Base-by-base conservation (phyloP, 2,329 filamentous ascomycete species). In the Scedosporium aurantiacum region DNA sequence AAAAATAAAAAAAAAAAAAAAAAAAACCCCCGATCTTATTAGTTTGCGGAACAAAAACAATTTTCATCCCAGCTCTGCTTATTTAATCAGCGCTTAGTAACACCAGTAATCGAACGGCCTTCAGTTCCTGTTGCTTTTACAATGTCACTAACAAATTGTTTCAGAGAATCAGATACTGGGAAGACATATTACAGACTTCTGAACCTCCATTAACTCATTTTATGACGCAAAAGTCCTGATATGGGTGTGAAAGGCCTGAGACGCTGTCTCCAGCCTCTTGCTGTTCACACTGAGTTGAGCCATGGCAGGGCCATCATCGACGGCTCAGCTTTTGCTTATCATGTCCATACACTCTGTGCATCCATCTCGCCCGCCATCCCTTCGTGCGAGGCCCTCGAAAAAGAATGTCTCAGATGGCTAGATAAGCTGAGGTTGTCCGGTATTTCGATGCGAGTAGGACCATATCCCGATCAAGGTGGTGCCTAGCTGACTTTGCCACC, bases 261-360 rank as follows among this genome's bases (percentile, higher is more conserved):
- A 55, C 71, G 75, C 14, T 77, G 79, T 58, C 71, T 88, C 52
- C 74, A 78, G 63, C 79, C 79, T 0, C 85, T 81, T 69, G 79
- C 80, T 1, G 70, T 73, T 28, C 67, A 72, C 18, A 71, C 70
- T 6, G 65, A 69, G 10, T 72, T 88, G 2, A 66, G 70, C 45
- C 71, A 73, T 27, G 69, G 76, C 45, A 67, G 67, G 5, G 73
- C 81, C 21, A 78, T 83, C 54, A 83, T 96, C 61, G 91, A 96
- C 70, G 91, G 91, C 0, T 91, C 91, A 4, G 86, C 85, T 2
- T 75, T 96, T 27, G 89, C 90, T 1, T 88, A 93, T 70, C 82
- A 90, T 70, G 76, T 92, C 47, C 84, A 88, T 63, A 76, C 84
- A 58, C 73, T 83, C 18, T 80, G 85, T 61, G 74, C 45, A 79